Base-by-base conservation (phyloP, 495 filamentous ascomycete species). In the Daldinia bambusicola region DNA sequence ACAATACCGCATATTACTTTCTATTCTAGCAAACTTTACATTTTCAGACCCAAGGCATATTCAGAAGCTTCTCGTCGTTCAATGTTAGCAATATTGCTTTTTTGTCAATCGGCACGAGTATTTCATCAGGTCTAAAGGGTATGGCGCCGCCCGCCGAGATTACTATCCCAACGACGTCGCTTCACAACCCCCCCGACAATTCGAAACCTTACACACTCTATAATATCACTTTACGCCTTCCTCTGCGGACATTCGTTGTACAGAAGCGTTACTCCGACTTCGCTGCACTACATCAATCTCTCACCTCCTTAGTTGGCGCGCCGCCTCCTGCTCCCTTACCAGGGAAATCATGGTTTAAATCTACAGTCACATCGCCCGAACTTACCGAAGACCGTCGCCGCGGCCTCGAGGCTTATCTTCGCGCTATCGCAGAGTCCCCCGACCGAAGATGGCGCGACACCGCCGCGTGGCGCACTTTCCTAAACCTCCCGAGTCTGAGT, bases 191-290 rank as follows among this genome's bases (percentile, higher is more conserved):
- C 0, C 4, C 77, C 60, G 81, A 84, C 50, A 83, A 82, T 36
- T 79, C 84, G 31, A 95, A 94, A 72, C 89, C 93, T 0, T 93
- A 91, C 84, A 98, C 95, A 0, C 81, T 92, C 80, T 99, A 98
- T 86, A 93, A 95, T 84, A 93, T 98, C 78, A 90, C 89, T 37
- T 85, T 98, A 71, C 90, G 92, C 65, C 89, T 95, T 4, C 94
- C 95, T 8, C 89, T 99, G 58, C 91, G 93, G 66, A 93, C 92
- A 59, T 93, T 93, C 77, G 91, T 90, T 75, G 85, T 97, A 67
- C 89, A 90, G 68, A 98, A 98, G 81, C 93, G 95, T 74, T 99
- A 98, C 87, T 94, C 90, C 61, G 96, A 98, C 78, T 98, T 99
- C 81, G 81, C 84, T 52, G 78, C 87, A 66, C 90, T 99, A 63